phyloP scores from a whole-genome alignment of 805 yeast species.

The Metschnikowia picachoensis region DNA sequence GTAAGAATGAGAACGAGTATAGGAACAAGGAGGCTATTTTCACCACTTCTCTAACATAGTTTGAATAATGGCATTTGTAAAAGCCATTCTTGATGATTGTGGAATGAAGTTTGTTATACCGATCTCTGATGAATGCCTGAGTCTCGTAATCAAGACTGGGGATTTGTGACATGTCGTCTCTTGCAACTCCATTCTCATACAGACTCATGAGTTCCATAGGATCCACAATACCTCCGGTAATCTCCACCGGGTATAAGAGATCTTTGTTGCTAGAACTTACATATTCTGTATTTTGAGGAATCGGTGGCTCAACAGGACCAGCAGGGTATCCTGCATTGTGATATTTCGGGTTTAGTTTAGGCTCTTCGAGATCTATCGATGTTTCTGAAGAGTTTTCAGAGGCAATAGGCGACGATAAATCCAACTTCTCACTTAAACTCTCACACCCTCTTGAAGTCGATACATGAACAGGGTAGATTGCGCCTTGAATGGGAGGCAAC shows the following conservation, averaged over 20 bases:
- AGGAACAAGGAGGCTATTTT: conserved; percentile 56
- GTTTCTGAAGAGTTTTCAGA: conserved; percentile 14
- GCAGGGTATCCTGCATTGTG: conserved; percentile 36
- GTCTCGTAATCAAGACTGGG: conserved; percentile 70
- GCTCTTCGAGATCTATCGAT: conserved; percentile 14
- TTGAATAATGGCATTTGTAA: conserved; percentile 71
- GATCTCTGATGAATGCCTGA: conserved; percentile 51
- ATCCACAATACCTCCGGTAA: conserved; percentile 39
- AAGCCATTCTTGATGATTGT: conserved; percentile 52
- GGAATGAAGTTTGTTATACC: conserved; percentile 60
- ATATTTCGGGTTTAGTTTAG: background rate
- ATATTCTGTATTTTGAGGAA: conserved; percentile 44
- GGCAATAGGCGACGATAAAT: conserved; percentile 5
- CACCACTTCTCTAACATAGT: conserved; percentile 63
- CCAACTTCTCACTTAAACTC: conserved; percentile 7
- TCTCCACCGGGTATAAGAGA: conserved; percentile 32
- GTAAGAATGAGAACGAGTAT: conserved; percentile 47
- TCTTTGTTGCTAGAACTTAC: conserved; percentile 36
- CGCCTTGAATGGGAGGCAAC: conserved; percentile 89
- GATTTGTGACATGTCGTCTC: conserved; percentile 49
- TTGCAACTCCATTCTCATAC: conserved; percentile 55
- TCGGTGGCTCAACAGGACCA: conserved; percentile 44
- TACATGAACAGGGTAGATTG: conserved; percentile 25
- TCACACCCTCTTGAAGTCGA: background rate
- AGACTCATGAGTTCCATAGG: conserved; percentile 51